Conservation (phyloP, 495 filamentous ascomycete genomes). For the Eremomyces bilateralis region DNA sequence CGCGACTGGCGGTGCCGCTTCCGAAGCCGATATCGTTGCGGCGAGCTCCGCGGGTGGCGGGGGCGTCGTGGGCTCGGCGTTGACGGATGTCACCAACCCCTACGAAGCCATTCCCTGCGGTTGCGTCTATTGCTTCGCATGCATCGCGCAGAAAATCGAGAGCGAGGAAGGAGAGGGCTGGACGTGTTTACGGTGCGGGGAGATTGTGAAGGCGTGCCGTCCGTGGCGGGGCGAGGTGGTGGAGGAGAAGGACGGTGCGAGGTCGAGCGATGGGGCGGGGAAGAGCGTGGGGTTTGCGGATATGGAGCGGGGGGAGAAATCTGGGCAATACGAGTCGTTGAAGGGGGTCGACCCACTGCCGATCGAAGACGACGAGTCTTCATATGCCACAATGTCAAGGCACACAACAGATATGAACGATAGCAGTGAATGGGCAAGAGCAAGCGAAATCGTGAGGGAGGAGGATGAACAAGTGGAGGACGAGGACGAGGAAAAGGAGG, state of each 20-base stretch:
- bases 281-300: conserved; percentile 19
- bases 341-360: conserved; percentile 16
- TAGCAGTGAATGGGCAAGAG: conserved; percentile 9
- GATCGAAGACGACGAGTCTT: conserved; percentile 9
- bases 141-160: conserved; percentile 72
- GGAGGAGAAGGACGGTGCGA: conserved; percentile 2
- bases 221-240: conserved; percentile 80
- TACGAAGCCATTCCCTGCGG: conserved; percentile 85
- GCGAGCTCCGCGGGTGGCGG: conserved; percentile 32
- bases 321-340: conserved; percentile 6
- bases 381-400: conserved; percentile 4
- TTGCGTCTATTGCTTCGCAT: conserved; percentile 93
- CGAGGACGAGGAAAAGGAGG: conserved; percentile 14
- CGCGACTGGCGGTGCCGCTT: conserved; percentile 22
- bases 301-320: conserved; percentile 7
- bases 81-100: conserved; percentile 90
- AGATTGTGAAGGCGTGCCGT: conserved; percentile 65
- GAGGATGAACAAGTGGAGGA: conserved; percentile 8
- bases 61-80: conserved; percentile 65
- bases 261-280: conserved; percentile 1
- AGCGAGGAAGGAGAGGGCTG: conserved; percentile 91
- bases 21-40: conserved; percentile 43
- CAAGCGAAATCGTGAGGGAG: not conserved
- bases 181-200: conserved; percentile 81
- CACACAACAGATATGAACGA: conserved; percentile 5